Evolutionary conservation across 257 asterid species (phyloP), one percentile per base, ranked within the genome.

Genomic region (Solanum bulbocastanum): DNA sequence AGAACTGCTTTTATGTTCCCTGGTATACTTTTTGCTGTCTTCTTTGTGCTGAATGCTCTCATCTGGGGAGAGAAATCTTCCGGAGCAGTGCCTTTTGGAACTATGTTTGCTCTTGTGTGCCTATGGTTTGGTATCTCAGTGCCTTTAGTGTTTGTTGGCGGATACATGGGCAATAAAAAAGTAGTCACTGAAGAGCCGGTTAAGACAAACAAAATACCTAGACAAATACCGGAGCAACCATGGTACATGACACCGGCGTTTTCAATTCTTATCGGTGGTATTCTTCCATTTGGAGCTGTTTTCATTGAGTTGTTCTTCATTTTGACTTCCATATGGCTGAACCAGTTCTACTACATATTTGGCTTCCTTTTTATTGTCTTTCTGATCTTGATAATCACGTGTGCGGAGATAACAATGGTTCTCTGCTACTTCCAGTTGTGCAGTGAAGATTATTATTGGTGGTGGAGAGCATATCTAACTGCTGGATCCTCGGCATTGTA

Each of bases 391-490:
- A 87, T 95, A 56, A 89, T 95, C 91, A 94, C 98, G 2, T 94
- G 95, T 58, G 98, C 98, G 25, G 98, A 95, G 94, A 95, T 95
- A 32, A 91, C 98, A 2, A 91, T 95, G n/a, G 98, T 95, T 60
- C 95, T 95, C 89, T 95, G 98, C 96, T 95, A 95, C 92, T 93
- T 95, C 94, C 98, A 95, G 93, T 87, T 94, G 87, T 95, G 98
- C 94, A 94, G 98, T 78, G 98, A 95, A 90, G 98, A 95, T 90
- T 93, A 95, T 83, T 87, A 93, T 49, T 95, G 98, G 98, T 95
- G 98, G 98, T 95, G 98, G 98, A 93, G 98, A 91, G 98, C 98
- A 78, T 95, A 95, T 87, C 89, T 95, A 32, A 95, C 97, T 2
- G 94, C 98, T 27, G 98, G 98, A 76, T 95, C 98, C 83, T 95